phyloP scores from a whole-genome alignment of 176 grass and related monocot species.

The Triticum dicoccoides region DNA sequence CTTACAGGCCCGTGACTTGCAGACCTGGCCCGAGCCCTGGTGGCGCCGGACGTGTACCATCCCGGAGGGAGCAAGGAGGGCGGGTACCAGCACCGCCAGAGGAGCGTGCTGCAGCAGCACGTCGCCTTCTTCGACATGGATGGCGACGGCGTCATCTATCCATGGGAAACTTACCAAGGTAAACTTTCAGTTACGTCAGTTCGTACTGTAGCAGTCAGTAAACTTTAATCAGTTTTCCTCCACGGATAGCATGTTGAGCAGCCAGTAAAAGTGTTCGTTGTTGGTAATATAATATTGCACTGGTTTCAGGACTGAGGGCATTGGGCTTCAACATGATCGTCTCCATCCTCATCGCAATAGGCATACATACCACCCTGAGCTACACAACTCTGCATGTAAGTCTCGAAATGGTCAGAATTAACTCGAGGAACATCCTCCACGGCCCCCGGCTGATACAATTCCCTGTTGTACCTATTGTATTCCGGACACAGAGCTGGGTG shows the following conservation, averaged over 20 bases:
- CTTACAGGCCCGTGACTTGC: background rate
- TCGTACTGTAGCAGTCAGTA: too few species aligned
- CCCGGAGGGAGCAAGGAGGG: conserved; percentile 52
- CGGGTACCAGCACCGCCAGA: conserved; percentile 43
- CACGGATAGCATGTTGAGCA: background rate
- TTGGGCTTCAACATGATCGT: conserved; percentile 73
- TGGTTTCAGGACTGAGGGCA: conserved; percentile 42
- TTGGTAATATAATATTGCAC: background rate
- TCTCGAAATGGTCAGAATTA: background rate
- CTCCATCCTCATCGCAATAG: conserved; percentile 49
- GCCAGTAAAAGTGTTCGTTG: background rate
- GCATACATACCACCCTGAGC: conserved; percentile 58
- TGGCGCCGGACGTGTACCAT: conserved; percentile 73
- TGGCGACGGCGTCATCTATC: conserved; percentile 73
- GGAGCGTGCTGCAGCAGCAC: conserved; percentile 85
- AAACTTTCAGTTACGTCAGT: background rate
- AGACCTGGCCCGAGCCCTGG: conserved; percentile 75
- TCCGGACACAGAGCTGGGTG: conserved; percentile 49
- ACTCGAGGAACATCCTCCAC: background rate
- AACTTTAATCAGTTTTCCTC: background rate
- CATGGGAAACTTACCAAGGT: conserved; percentile 81
- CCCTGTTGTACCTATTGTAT: too few species aligned
- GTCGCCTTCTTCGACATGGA: conserved; percentile 87
- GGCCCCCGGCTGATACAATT: too few species aligned
- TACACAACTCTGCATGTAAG: conserved; percentile 71